Evolutionary conservation across 73 alveolate species (phyloP).

Genomic region (Paramecium primaurelia): DNA sequence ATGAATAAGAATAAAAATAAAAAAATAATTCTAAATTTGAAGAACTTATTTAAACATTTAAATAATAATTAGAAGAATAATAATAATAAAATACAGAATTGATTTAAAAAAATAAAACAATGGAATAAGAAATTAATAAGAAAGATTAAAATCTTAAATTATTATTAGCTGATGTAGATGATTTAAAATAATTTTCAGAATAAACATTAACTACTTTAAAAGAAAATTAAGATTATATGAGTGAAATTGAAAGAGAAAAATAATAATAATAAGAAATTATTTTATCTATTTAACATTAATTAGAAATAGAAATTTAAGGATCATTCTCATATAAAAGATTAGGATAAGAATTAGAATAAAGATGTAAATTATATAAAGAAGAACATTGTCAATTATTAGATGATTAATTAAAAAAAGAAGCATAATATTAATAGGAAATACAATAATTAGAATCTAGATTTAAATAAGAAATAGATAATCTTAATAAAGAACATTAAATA

Average conservation of each 20-base stretch:
- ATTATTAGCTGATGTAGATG: constrained; percentile 25
- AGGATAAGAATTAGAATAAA: constrained; percentile 20
- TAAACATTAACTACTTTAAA: not conserved
- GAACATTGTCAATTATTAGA: not conserved
- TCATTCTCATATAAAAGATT: constrained; percentile 29
- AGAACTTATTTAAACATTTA: not conserved
- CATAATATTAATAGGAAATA: not conserved
- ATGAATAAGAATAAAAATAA: not conserved
- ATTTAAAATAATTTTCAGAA: not conserved
- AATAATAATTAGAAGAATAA: not conserved
- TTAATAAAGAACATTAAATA: not conserved
- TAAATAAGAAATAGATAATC: not conserved
- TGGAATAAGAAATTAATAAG: not conserved
- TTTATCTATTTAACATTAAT: not conserved
- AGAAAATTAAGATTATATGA: constrained; percentile 38
- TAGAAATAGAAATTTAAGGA: constrained; percentile 43
- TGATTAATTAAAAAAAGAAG: not conserved
- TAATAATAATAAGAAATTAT: not conserved
- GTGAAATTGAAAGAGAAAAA: constrained; percentile 39
- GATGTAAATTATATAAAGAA: constrained; percentile 35
- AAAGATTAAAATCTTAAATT: constrained; percentile 1
- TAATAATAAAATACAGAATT: not conserved
- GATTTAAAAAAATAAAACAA: not conserved
- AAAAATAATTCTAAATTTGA: not conserved
- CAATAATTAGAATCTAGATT: not conserved